Conservation (phyloP, 352 stramenopile genomes). For the Thalassiosira hispida region DNA sequence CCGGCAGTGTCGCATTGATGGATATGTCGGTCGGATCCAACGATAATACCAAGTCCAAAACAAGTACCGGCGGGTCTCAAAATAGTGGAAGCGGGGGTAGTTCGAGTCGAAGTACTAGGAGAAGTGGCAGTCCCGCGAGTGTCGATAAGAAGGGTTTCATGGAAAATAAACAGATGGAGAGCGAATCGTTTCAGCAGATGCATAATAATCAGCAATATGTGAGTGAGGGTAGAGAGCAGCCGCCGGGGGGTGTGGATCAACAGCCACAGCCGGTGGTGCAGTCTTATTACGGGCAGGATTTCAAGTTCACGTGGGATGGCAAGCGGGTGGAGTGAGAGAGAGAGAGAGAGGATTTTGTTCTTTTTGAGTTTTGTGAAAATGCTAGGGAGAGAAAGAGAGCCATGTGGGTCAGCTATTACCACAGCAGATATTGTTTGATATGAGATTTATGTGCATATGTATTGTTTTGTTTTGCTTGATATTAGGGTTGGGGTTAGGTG, state of each 20-base stretch:
- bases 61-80: neutral
- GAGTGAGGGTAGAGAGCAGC: neutral
- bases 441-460: too few species aligned
- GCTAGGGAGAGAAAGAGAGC: too few species aligned
- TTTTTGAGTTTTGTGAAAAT: too few species aligned
- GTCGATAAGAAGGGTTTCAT: constrained; percentile 24
- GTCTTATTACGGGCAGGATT: neutral
- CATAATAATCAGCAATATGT: neutral
- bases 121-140: constrained; percentile 27
- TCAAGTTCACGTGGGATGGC: constrained; percentile 10
- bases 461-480: too few species aligned
- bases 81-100: constrained; percentile 11
- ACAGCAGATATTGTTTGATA: too few species aligned
- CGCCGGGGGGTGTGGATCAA: neutral
- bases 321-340: too few species aligned
- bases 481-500: too few species aligned
- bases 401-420: too few species aligned
- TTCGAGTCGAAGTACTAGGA: constrained; percentile 4
- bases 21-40: constrained; percentile 28
- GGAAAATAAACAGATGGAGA: neutral
- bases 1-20: constrained; percentile 10
- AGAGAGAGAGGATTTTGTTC: too few species aligned
- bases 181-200: neutral
- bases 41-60: neutral
- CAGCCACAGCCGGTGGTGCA: neutral